Evolutionary conservation across 2,329 filamentous ascomycete species (phyloP), one percentile per base, ranked within the genome.

Genomic region (Penicillium fuscoglaucum): DNA sequence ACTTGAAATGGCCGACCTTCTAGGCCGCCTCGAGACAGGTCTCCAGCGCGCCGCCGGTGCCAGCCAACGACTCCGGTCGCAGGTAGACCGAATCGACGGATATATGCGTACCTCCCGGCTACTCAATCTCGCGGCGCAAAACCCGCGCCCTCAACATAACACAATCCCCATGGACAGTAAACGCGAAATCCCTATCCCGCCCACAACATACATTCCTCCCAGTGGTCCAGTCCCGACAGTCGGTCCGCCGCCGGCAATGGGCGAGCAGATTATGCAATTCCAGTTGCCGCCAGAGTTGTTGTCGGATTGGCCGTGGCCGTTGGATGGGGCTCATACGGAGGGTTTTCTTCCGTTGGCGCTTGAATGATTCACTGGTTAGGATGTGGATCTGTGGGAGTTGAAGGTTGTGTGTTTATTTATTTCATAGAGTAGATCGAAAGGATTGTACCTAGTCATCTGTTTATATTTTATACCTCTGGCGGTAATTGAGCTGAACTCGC

Each of bases 51-150:
- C 74, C 2, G 68, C 73, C 12, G 76, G 74, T 35, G 76, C 76
- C 2, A 75, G 74, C 46, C 67, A 74, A 61, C 72, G 73, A 21
- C 69, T 81, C 3, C 72, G 76, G 19, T 64, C 69, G 15, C 76
- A 79, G 46, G 76, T 80, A 19, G 71, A 76, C 13, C 72, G 72
- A 37, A 80, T 81, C 19, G 79, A 82, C 60, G 69, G 73, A 5
- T 79, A 78, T 61, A 79, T 79, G 74, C 66, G 68, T 17, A 63
- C 65, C 29, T 66, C 64, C 21, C 61, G 63, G 15, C 50, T 62
- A 19, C 37, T 61, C 17, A 58, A 68, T 55, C 47, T 64, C 46
- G 51, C 59, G 7, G 53, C 19, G 1, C 13, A 29, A 43, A 39
- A 52, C 13, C 52, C 19, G 55, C 52, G 12, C 53, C 55, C 58